phyloP scores from a whole-genome alignment of 306 rosid genomes.

The Prunus salicina region DNA sequence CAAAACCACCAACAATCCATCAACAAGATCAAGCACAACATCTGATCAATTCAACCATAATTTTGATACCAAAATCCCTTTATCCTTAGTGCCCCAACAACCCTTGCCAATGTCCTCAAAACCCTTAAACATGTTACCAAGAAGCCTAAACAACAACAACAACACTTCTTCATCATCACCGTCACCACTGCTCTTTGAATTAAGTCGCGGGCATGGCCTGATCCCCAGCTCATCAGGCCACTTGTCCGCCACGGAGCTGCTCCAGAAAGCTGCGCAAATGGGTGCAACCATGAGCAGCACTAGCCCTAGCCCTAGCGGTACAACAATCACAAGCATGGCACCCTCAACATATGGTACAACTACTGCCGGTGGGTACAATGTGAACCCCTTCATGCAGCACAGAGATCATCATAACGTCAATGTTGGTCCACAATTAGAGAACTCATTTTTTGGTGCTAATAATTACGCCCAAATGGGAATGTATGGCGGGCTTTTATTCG shows the following conservation, averaged over 20 bases:
- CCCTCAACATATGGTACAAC: conserved; percentile 26
- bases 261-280: conserved; percentile 89
- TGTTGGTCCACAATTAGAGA: conserved; percentile 17
- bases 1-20: not conserved
- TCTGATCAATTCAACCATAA: conserved; percentile 27
- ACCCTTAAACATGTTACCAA: conserved; percentile 23
- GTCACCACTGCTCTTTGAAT: not conserved
- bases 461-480: conserved; percentile 38
- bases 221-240: conserved; percentile 38
- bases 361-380: conserved; percentile 29
- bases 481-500: conserved; percentile 53
- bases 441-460: conserved; percentile 12
- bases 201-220: conserved; percentile 5
- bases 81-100: conserved; percentile 32
- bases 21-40: conserved; percentile 11
- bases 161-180: conserved; percentile 18
- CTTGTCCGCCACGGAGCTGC: conserved; percentile 77
- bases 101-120: conserved; percentile 31
- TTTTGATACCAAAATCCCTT: conserved; percentile 29
- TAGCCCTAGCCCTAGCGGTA: not conserved
- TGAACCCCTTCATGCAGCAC: conserved; percentile 40
- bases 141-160: not conserved
- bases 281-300: conserved; percentile 50
- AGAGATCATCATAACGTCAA: not conserved
- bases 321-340: conserved; percentile 42